phyloP scores from a whole-genome alignment of 768 basidiomycete genomes.

The Russula ochroleuca region DNA sequence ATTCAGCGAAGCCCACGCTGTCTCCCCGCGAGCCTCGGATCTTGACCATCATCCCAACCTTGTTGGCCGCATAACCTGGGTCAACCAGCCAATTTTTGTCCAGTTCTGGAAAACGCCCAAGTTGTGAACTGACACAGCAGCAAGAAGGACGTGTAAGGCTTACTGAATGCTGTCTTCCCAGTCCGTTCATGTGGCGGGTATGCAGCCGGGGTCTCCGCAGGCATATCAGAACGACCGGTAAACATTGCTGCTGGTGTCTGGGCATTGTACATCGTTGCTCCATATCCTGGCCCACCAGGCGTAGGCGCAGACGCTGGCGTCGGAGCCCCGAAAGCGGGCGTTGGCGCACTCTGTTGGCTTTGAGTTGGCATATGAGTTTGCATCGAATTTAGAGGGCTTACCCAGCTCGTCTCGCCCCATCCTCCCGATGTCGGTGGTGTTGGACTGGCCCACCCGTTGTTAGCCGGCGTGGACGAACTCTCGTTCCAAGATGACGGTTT shows the following conservation, averaged over 20 bases:
- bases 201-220: constrained; percentile 36
- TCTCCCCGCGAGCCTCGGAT: constrained; percentile 37
- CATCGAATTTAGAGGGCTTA: constrained; percentile 34
- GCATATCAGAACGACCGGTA: constrained; percentile 19
- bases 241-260: constrained; percentile 32
- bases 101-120: constrained; percentile 33
- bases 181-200: constrained; percentile 35
- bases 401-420: constrained; percentile 46
- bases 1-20: constrained; percentile 34
- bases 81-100: constrained; percentile 44
- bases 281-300: constrained; percentile 33
- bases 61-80: constrained; percentile 31
- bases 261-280: constrained; percentile 36
- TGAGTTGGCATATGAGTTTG: background rate
- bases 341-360: constrained; percentile 32
- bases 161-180: constrained; percentile 29
- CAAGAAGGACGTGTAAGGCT: constrained; percentile 22
- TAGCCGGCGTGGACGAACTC: constrained; percentile 17
- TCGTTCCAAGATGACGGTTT: constrained; percentile 24
- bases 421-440: constrained; percentile 31
- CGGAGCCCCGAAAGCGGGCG: constrained; percentile 30
- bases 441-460: constrained; percentile 31
- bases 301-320: constrained; percentile 42
- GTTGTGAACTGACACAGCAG: background rate
- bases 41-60: constrained; percentile 40